Evolutionary conservation across 306 rosid species (phyloP), one percentile per base, ranked within the genome.

Genomic region (Mimosa pudica): DNA sequence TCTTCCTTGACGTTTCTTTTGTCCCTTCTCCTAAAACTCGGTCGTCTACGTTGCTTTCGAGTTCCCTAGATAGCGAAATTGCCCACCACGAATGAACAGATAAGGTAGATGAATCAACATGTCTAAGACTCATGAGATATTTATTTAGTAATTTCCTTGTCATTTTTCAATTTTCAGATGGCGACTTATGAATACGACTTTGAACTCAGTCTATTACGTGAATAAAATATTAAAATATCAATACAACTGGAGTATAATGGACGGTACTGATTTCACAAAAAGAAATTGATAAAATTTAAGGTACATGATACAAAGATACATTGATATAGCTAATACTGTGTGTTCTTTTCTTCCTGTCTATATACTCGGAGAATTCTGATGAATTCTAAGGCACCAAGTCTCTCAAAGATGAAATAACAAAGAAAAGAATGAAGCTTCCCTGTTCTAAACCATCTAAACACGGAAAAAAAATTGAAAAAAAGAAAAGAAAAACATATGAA

Each of bases 401-500:
- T 85, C 87, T 81, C 80, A 84, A 77, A 81, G 79, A 45, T 64
- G 70, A 85, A 83, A 83, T 66, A 35, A 83, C 49, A 73, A 83
- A 66, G 67, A 85, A 88, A 38, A 84, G 80, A 86, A 86, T 86
- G 83, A 85, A 84, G 73, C 49, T 70, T 85, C 84, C 54, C 79
- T 73, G 83, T 54, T 71, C 87, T 78, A 82, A 52, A 74, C 77
- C 79, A 85, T 84, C 84, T 79, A 78, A 63, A 77, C 83, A 89
- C 80, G 82, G 55, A 60, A 75, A 83, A 75, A 83, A 85, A 16
- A 7, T 2, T 8, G 1, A 4, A 11, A 2, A 10, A n/a, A 67
- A 41, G 11, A 14, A 8, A 12, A 67, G 41, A 41, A 90, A 83
- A 71, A 78, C 55, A 51, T 86, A 88, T 88, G 87, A 81, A 94